phyloP scores from a whole-genome alignment of 2,329 filamentous ascomycete species.

The Daldinia eschscholtzii region DNA sequence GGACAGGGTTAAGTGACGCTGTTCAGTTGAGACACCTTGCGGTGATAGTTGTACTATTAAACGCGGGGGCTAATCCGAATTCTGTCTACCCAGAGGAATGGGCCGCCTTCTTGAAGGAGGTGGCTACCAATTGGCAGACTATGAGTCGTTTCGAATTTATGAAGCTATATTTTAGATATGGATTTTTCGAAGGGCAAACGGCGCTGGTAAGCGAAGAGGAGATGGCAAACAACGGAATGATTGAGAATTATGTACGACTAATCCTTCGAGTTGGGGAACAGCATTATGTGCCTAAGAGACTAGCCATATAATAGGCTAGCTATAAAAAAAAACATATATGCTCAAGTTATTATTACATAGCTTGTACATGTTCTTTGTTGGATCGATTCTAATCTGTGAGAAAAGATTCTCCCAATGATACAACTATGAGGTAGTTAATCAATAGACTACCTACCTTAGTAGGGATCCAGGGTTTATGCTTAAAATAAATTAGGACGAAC shows the following conservation, averaged over 20 bases:
- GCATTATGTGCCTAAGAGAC: background rate
- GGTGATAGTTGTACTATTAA: background rate
- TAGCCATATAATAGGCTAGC: background rate
- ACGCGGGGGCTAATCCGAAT: background rate
- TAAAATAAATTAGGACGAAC: background rate
- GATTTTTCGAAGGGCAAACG: background rate
- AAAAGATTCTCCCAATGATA: no score
- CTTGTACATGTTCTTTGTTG: background rate
- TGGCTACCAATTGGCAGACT: background rate
- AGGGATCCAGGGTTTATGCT: background rate
- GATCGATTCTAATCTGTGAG: background rate
- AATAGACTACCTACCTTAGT: no score
- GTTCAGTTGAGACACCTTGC: background rate
- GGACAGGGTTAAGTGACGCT: background rate
- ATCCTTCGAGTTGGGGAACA: background rate
- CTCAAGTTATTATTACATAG: no score
- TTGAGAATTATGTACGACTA: background rate
- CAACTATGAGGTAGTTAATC: no score
- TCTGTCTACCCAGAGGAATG: background rate
- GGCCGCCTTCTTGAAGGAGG: background rate
- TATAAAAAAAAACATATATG: background rate
- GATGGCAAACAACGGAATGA: background rate
- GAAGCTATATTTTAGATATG: background rate
- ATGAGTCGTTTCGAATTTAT: background rate
- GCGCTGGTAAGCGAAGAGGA: background rate